These are phyloP conservation scores for Kregervanrija fluxuum DNA, from an alignment of 805 yeast species.

Conservation along the genomic window DNA sequence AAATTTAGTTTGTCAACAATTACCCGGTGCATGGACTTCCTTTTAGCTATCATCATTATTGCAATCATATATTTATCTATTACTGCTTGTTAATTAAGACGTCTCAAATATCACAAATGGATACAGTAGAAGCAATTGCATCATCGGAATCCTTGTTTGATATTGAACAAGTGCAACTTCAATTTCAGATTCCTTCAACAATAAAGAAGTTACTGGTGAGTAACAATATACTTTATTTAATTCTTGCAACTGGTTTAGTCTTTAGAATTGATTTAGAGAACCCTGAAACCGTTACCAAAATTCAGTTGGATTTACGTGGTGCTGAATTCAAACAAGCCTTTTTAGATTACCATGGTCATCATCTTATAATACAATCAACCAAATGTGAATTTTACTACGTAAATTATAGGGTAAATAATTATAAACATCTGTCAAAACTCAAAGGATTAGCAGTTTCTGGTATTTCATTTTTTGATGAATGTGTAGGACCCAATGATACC, in stretches of 20 bases:
- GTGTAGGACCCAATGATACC: constrained; percentile 25
- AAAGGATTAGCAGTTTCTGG: constrained; percentile 37
- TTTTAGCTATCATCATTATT: too few species aligned
- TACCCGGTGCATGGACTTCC: too few species aligned
- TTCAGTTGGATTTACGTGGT: constrained; percentile 24
- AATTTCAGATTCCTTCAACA: constrained; percentile 24
- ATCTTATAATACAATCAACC: constrained; percentile 42
- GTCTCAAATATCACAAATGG: constrained; percentile 5
- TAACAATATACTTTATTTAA: constrained; percentile 48
- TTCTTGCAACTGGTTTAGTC: constrained; percentile 44
- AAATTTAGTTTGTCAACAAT: too few species aligned
- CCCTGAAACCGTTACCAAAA: constrained; percentile 50
- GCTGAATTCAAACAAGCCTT: constrained; percentile 29
- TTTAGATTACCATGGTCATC: constrained; percentile 46
- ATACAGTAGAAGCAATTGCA: constrained; percentile 13
- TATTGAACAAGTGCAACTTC: constrained; percentile 28
- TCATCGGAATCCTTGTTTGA: constrained; percentile 11
- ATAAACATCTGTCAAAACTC: constrained; percentile 38
- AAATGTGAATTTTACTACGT: constrained; percentile 42
- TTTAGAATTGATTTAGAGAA: constrained; percentile 58
- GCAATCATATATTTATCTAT: too few species aligned
- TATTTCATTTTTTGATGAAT: constrained; percentile 30
- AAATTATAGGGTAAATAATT: constrained; percentile 32
- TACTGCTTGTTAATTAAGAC: too few species aligned
- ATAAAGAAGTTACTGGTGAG: constrained; percentile 47